A percentile compares a stretch with the other conserved stretches of the same genome.
Evolutionary conservation across 208 protist species (phyloP).

Genomic region (Acanthamoeba culbertsoni): DNA sequence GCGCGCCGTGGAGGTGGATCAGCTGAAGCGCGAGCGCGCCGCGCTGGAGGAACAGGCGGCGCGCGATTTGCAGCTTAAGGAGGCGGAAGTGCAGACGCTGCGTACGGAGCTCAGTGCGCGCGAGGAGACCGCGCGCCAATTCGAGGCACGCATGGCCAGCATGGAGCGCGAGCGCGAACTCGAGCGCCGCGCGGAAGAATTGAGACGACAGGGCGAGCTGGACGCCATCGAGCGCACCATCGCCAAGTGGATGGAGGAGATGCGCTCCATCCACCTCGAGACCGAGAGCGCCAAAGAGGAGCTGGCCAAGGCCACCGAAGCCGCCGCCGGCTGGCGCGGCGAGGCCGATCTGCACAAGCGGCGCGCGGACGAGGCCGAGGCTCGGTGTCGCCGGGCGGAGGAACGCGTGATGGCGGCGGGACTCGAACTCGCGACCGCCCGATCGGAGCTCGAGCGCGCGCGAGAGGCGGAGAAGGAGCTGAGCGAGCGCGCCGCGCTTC

Average conservation of each 20-base stretch:
- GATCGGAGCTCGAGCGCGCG: background rate
- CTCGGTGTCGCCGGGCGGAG: background rate
- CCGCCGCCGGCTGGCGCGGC: background rate
- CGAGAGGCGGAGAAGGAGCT: background rate
- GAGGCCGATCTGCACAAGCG: background rate
- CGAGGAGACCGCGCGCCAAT: background rate
- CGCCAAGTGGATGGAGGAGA: constrained; percentile 43
- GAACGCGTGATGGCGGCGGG: background rate
- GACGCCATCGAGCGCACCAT: constrained; percentile 46
- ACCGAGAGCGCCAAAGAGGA: background rate
- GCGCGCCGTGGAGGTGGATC: background rate
- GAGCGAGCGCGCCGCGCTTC: background rate
- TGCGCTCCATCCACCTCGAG: constrained; percentile 18
- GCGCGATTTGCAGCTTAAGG: background rate
- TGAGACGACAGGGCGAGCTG: background rate
- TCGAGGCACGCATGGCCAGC: background rate
- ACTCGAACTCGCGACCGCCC: background rate
- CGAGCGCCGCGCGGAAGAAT: background rate
- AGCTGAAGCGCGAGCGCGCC: background rate
- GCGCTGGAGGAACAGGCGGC: background rate
- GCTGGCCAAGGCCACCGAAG: background rate
- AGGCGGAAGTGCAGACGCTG: background rate
- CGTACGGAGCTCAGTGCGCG: background rate
- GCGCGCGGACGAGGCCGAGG: background rate
- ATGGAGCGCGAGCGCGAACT: constrained; percentile 1